Percentiles rank a stretch among this genome's conserved stretches.
Evolutionary conservation across 1,284 basidiomycete species (phyloP).

Genomic region (Athelia sp.): DNA sequence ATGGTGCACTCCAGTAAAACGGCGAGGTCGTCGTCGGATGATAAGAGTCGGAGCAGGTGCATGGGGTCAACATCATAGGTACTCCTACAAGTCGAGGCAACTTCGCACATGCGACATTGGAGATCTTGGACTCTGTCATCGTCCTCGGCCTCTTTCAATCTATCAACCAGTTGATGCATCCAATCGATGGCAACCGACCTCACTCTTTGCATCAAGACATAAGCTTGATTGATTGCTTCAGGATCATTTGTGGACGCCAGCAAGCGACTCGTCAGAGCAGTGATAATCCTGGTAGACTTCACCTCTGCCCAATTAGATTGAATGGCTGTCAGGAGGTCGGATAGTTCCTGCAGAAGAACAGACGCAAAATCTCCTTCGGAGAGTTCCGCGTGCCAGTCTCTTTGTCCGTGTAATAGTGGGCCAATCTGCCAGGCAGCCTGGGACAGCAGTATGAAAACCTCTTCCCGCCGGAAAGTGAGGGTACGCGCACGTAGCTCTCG

Average conservation of each 20-base stretch:
- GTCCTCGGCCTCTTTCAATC: constrained; percentile 7
- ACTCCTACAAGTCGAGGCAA: constrained; percentile 20
- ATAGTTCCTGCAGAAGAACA: constrained; percentile 13
- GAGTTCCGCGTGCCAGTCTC: constrained; percentile 10
- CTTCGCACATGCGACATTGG: constrained; percentile 14
- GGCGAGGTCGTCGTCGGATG: constrained; percentile 9
- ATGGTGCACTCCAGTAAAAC: constrained; percentile 21
- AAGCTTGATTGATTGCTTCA: constrained; percentile 4
- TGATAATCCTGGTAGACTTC: constrained; percentile 14
- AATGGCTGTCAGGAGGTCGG: constrained; percentile 8
- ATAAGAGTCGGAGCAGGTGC: constrained; percentile 1
- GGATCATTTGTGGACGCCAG: constrained; percentile 6
- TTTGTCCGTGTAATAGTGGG: constrained; percentile 5
- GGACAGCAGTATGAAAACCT: constrained; percentile 19
- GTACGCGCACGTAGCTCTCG: constrained; percentile 17
- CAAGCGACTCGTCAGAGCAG: constrained; percentile 16
- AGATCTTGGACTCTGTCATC: constrained; percentile 9
- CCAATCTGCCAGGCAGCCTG: constrained; percentile 28
- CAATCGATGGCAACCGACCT: constrained; percentile 15
- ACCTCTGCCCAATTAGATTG: constrained; percentile 21
- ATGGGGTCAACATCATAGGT: constrained; percentile 20
- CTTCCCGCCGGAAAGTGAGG: constrained; percentile 18
- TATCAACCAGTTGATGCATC: constrained; percentile 11
- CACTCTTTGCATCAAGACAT: constrained; percentile 2
- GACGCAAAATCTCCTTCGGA: constrained; percentile 10